Percentiles rank a stretch among this genome's conserved stretches.
Conservation (phyloP, 2,329 filamentous ascomycete species). For the Aaosphaeria pasadenensis region DNA sequence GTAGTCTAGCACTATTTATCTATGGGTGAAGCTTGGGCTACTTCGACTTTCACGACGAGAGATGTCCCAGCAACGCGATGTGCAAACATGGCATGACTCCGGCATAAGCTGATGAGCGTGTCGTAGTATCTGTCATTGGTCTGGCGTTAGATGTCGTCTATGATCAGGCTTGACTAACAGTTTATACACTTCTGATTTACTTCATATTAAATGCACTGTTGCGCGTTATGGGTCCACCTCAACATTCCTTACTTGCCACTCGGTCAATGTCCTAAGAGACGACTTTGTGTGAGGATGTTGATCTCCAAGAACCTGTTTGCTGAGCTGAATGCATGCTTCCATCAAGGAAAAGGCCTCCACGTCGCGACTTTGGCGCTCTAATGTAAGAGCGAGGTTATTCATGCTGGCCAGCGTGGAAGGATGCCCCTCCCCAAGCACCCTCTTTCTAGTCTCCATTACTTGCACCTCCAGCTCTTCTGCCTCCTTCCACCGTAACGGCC, state of each 20-base stretch:
- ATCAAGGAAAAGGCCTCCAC: neutral
- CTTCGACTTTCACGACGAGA: too few species aligned
- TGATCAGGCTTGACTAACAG: too few species aligned
- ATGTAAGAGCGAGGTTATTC: neutral
- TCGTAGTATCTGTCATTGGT: too few species aligned
- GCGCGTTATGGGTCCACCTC: neutral
- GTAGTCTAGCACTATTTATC: too few species aligned
- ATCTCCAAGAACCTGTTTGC: neutral
- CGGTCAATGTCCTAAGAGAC: neutral
- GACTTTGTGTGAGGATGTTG: neutral
- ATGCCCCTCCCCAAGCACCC: neutral
- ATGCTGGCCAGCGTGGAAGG: neutral
- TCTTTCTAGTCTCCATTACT: neutral
- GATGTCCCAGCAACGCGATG: too few species aligned
- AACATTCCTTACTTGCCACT: neutral
- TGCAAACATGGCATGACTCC: too few species aligned
- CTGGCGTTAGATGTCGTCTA: too few species aligned
- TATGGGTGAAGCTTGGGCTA: too few species aligned
- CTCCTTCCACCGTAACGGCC: neutral
- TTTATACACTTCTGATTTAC: too few species aligned
- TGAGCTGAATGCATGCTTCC: neutral
- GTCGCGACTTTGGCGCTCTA: neutral
- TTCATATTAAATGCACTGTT: too few species aligned
- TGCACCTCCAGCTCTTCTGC: neutral
- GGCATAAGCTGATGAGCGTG: too few species aligned